Conservation (phyloP, 169 alveolate genomes). For the Plasmodium fragile region DNA sequence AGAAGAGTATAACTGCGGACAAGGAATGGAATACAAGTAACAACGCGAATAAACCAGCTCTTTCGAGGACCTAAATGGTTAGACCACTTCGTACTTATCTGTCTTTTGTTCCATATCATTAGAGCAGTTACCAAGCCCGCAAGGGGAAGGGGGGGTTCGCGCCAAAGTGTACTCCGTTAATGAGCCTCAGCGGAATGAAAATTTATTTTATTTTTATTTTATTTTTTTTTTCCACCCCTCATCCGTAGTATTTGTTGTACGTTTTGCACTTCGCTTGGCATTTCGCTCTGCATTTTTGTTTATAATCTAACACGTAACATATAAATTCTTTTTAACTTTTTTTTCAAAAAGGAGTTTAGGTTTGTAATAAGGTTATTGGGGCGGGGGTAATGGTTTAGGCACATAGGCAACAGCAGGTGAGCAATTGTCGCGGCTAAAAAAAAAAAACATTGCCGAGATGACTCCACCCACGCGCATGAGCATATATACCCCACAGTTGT, state of each 20-base stretch:
- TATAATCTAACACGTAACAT: background rate
- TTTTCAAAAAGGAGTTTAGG: background rate
- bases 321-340: background rate
- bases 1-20: slow-evolving; percentile 6
- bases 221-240: background rate
- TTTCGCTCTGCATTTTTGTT: background rate
- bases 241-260: background rate
- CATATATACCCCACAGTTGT: background rate
- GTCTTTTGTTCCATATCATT: background rate
- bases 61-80: background rate
- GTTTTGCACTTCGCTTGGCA: background rate
- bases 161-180: background rate
- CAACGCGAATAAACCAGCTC: background rate
- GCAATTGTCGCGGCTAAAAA: background rate
- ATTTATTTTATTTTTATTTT: background rate
- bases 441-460: background rate
- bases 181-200: background rate
- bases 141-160: background rate
- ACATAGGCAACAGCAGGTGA: background rate
- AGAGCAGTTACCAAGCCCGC: background rate
- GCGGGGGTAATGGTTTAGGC: background rate
- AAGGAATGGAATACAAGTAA: background rate
- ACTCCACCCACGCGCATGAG: background rate
- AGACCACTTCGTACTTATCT: background rate
- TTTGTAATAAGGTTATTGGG: background rate